Conservation (phyloP, 2,329 filamentous ascomycete genomes). For the Truncatella angustata region DNA sequence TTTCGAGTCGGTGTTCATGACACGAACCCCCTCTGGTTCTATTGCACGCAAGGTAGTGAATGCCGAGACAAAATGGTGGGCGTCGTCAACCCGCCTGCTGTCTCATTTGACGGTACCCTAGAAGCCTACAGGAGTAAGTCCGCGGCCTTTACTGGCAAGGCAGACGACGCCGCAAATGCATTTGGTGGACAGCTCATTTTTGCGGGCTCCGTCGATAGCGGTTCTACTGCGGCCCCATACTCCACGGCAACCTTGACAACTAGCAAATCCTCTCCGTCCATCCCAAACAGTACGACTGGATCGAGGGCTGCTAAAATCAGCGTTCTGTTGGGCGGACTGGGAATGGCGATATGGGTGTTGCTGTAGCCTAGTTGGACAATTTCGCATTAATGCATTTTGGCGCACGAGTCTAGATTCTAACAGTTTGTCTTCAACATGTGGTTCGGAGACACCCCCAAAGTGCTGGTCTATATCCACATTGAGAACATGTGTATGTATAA, state of each 20-base stretch:
- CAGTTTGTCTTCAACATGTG: no score
- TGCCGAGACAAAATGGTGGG: slow-evolving; percentile 44
- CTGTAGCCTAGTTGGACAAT: no score
- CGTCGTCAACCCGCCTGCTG: slow-evolving; percentile 30
- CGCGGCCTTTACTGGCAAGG: background rate
- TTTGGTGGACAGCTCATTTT: slow-evolving; percentile 13
- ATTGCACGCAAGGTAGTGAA: slow-evolving; percentile 43
- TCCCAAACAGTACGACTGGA: no score
- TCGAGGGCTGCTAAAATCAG: no score
- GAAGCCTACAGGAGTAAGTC: slow-evolving; percentile 31
- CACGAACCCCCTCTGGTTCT: slow-evolving; percentile 47
- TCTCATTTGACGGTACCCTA: slow-evolving; percentile 29
- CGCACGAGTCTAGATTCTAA: no score
- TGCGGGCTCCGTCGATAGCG: background rate
- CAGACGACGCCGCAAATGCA: background rate
- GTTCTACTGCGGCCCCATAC: background rate
- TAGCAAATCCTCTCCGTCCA: no score
- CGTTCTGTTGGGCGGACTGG: no score
- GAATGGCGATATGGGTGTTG: no score
- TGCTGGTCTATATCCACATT: no score
- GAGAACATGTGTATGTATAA: no score
- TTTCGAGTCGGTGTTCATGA: slow-evolving; percentile 45
- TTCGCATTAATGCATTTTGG: no score
- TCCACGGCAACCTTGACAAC: background rate
- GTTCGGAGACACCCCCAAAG: no score